Base-by-base conservation (phyloP, 2,329 filamentous ascomycete species). In the Fusarium fracticaudum region DNA sequence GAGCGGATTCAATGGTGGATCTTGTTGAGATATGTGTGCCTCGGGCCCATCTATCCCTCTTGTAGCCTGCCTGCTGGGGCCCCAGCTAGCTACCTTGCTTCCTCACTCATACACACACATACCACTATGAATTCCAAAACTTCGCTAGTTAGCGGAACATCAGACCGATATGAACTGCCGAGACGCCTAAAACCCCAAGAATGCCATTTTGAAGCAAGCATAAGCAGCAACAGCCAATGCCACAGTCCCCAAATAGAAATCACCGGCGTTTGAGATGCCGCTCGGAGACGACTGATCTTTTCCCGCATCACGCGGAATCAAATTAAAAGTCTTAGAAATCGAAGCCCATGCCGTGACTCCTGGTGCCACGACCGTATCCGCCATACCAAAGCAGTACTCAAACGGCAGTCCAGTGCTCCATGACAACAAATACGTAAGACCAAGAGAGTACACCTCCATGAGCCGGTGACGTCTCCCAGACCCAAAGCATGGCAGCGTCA, bases 371-470 rank as follows among this genome's bases (percentile, higher is more conserved):
- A 58, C 1, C 5, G 60, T 62, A 38, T 62, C 60, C 15, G 60
- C 50, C 60, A 62, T 62, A 0, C 60, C 60, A 5, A 62, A 62
- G 24, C 60, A 62, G n/a, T 62, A 62, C 15, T 62, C 60, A 31
- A 62, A 62, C 5, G 60, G 50, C 10, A 62, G 40, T 5, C 50
- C 51, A 22, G 50, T 62, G 14, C 31, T 31, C 33, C 17, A 35
- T 11, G 60, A 62, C 40, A 62, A 40, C 14, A 58, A 62, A 17
- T 58, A 58, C 8, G 60, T 62, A 6, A 62, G 17, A 5, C 51
- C 24, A 18, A 62, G 50, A 18, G 60, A 62, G 8, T 62, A 58
- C 31, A 40, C 31, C 17, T 62, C 60, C 33, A 62, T 13, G 2
- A 62, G 50, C 22, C 60, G 37, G 24, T 62, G 60, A 5, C 60